Conservation (phyloP, 2,329 filamentous ascomycete species). For the Trichophyton rubrum region DNA sequence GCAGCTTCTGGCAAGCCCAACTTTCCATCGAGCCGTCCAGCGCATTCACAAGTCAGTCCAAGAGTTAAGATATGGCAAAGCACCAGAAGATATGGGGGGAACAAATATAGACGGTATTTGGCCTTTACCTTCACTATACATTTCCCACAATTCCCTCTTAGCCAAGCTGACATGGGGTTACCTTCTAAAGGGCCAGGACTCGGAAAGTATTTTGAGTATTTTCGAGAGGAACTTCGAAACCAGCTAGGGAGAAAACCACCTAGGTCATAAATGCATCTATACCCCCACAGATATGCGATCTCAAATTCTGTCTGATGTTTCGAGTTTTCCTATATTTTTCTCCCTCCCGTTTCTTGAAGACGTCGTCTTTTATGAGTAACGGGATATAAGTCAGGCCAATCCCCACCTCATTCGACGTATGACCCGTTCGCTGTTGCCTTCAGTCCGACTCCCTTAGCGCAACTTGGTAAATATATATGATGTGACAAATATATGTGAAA, state of each 20-base stretch:
- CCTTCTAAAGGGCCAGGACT: constrained; percentile 11
- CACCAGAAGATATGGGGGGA: constrained; percentile 33
- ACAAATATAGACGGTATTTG: constrained; percentile 25
- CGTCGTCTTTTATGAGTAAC: background rate
- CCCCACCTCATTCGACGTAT: background rate
- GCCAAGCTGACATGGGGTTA: background rate
- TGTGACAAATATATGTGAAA: background rate
- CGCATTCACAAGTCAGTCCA: constrained; percentile 32
- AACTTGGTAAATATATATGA: background rate
- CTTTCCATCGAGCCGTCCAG: constrained; percentile 34
- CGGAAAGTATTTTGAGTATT: constrained; percentile 19
- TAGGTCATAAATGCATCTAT: background rate
- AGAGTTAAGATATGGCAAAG: constrained; percentile 29
- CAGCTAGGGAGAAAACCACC: constrained; percentile 17
- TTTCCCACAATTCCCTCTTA: background rate
- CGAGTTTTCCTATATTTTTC: background rate
- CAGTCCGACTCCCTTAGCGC: background rate
- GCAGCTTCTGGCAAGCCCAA: constrained; percentile 32
- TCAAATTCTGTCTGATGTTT: background rate
- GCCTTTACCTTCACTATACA: background rate
- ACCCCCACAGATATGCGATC: background rate
- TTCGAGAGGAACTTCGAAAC: constrained; percentile 22
- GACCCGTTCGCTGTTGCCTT: background rate
- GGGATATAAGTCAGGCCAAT: no score
- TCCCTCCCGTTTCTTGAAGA: background rate